Evolutionary conservation across 805 yeast genomes (phyloP), one percentile per base, ranked within the genome.

Genomic region (Barnettozyma salicaria): DNA sequence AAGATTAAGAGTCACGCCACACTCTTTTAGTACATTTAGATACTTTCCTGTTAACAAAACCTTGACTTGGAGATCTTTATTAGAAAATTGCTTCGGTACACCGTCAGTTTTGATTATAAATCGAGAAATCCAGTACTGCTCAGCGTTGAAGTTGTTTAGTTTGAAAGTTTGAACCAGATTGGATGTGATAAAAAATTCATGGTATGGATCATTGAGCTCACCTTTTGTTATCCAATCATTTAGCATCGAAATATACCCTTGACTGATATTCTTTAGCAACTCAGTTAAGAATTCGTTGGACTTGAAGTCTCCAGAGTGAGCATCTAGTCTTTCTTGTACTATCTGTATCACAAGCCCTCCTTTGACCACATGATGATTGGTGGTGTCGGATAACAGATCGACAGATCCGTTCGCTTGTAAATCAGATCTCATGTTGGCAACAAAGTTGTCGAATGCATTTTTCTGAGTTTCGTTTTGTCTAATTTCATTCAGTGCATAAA

Each of bases 41-140:
- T 80, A 80, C 58, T 87, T 89, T 2, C 99, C 99, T 0, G 96
- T 85, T 34, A 78, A 64, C 18, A 90, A 62, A 0, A 90, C 69
- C 56, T 81, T 80, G 33, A 70, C 68, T 46, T 82, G 82, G 6
- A 78, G 54, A 2, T 67, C 72, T 19, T 63, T 64, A 26, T 66
- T 59, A 6, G 65, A 60, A 41, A 90, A 75, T 44, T 80, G 87
- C 37, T 71, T 68, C 5, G 90, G 76, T 25, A 88, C 51, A 0
- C 90, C 94, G 50, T 85, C 94, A 33, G 72, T 72, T 33, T 89
- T 68, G 13, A 88, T 67, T 6, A 83, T 71, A 55, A 74, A 92
- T 42, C 85, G 77, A 36, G 80, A 79, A 30, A 78, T 75, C 89
- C 90, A 84, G 46, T 77, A 72, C 34, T 76, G 70, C 43, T 81